phyloP scores from a whole-genome alignment of 495 filamentous ascomycete genomes.

The Podospora pseudocomata region DNA sequence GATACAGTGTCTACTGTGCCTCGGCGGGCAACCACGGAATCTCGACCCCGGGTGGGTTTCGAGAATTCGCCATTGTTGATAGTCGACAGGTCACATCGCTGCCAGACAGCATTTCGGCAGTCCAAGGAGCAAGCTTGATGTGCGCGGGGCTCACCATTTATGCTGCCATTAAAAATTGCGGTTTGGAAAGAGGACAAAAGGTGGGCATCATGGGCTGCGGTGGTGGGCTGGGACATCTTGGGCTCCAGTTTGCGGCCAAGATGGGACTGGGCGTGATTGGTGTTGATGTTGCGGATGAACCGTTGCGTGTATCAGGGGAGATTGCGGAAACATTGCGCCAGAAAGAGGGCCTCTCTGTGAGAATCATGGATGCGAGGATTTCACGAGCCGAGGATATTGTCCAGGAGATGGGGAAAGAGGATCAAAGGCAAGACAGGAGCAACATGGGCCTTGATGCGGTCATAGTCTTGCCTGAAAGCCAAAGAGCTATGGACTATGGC shows the following conservation, averaged over 20 bases:
- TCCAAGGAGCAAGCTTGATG: slow-evolving; percentile 48
- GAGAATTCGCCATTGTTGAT: slow-evolving; percentile 28
- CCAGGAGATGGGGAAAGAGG: slow-evolving; percentile 27
- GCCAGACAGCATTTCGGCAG: slow-evolving; percentile 33
- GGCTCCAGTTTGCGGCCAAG: slow-evolving; percentile 51
- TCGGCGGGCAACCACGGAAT: slow-evolving; percentile 22
- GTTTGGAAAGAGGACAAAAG: slow-evolving; percentile 39
- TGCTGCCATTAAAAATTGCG: slow-evolving; percentile 42
- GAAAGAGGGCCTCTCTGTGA: neutral
- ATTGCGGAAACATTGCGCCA: neutral
- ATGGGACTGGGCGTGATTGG: slow-evolving; percentile 55
- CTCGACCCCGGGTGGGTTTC: slow-evolving; percentile 24
- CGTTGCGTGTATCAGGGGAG: slow-evolving; percentile 19
- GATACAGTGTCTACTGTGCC: slow-evolving; percentile 37
- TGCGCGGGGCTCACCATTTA: slow-evolving; percentile 56
- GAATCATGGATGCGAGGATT: slow-evolving; percentile 23
- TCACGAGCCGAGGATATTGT: slow-evolving; percentile 14
- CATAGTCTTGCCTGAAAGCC: slow-evolving; percentile 42
- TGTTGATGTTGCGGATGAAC: slow-evolving; percentile 31
- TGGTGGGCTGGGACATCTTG: slow-evolving; percentile 55
- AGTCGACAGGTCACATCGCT: slow-evolving; percentile 28
- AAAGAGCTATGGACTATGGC: slow-evolving; percentile 41
- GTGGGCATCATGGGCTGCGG: slow-evolving; percentile 51
- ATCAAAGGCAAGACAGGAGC: slow-evolving; percentile 29
- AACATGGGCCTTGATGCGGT: slow-evolving; percentile 43